A percentile compares a stretch with the other conserved stretches of the same genome.
Conservation (phyloP, 129 eudicot species). For the Pseudognaphalium luteoalbum region DNA sequence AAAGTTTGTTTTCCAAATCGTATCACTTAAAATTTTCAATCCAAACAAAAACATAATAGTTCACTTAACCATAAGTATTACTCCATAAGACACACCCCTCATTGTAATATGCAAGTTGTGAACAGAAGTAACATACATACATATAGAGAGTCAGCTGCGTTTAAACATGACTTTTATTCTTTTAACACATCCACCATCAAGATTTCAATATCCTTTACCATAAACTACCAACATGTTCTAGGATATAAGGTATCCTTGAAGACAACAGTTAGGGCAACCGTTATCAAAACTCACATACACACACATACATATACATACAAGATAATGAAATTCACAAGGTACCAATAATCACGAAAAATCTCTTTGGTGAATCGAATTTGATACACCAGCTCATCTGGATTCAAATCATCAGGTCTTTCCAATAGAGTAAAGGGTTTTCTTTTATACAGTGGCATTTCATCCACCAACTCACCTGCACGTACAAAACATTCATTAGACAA, state of each 20-base stretch:
- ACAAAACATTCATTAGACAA: neutral
- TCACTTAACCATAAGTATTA: neutral
- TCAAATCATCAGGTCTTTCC: conserved; percentile 74
- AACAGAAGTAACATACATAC: neutral
- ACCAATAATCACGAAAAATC: conserved; percentile 84
- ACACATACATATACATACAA: neutral
- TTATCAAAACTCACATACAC: neutral
- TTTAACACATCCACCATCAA: too few relatives aligned
- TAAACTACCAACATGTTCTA: neutral
- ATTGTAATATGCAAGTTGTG: conserved; percentile 1
- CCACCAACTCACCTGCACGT: conserved; percentile 32
- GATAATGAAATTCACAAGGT: neutral
- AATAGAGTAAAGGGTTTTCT: conserved; percentile 57
- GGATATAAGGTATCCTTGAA: too few relatives aligned
- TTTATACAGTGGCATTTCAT: conserved; percentile 73
- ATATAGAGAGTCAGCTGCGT: too few relatives aligned
- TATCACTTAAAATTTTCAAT: neutral
- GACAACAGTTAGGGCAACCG: neutral
- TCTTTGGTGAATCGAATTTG: conserved; percentile 90
- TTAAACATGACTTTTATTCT: too few relatives aligned
- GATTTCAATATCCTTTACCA: too few relatives aligned
- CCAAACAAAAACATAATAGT: neutral
- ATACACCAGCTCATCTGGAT: conserved; percentile 70
- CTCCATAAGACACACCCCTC: neutral
- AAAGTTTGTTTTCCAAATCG: neutral